Evolutionary conservation across 768 basidiomycete genomes (phyloP), one percentile per base, ranked within the genome.

Genomic region (Lentinula guzmanii): DNA sequence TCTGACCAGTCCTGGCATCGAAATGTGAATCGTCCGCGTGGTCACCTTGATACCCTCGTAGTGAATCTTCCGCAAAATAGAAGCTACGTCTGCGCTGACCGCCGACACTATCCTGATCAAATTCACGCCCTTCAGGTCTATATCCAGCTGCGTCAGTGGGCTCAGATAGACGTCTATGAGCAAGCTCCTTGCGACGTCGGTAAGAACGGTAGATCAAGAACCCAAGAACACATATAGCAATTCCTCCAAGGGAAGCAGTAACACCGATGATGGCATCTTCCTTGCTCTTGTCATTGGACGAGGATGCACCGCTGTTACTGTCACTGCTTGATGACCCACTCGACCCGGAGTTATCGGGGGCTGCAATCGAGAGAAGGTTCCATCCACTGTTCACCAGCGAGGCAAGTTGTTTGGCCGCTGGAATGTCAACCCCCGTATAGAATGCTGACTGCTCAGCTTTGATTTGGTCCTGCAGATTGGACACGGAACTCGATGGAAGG

Each of bases 261-360:
- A 96, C 93, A 21, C 95, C 95, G 63, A 97, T 95, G 69, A 96
- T 94, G 28, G 91, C 91, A 65, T 95, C 86, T 68, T 90, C 83
- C 11, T 92, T 81, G 15, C 79, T 76, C 66, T 82, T 84, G 59
- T 75, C 74, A 21, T 64, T 63, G n/a, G 70, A 69, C 15, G 76
- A 71, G 28, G 69, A 71, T 33, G 67, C 73, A 1, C 70, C 66
- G 13, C 62, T 65, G 8, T 66, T 66, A 34, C 66, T 65, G 13
- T 65, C 67, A 21, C 61, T 64, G 18, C 64, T 67, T 9, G 66
- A 64, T 16, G 72, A 56, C 21, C 64, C 66, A 13, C 62, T 61
- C 31, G 63, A 65, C 41, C 69, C 72, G 5, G 52, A 41, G 31
- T 66, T 37, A 16, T 65, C 34, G 52, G 82, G 77, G 51, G 77